These are phyloP conservation scores for Solanum habrochaites DNA, from an alignment of 257 asterid species.

Conservation along the genomic window DNA sequence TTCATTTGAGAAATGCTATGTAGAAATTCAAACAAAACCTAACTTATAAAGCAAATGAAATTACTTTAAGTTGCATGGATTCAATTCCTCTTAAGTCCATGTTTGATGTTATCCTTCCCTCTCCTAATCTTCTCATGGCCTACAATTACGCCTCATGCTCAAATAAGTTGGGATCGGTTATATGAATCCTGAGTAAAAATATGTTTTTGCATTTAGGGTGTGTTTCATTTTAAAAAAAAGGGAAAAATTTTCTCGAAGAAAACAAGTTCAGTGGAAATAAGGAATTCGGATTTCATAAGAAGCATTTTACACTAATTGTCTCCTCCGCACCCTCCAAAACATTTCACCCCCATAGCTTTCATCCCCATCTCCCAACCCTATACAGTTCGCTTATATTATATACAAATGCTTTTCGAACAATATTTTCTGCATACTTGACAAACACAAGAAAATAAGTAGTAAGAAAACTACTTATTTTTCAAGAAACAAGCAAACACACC, in stretches of 20 bases:
- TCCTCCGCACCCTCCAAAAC: not conserved
- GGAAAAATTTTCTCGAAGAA: not conserved
- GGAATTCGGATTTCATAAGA: not conserved
- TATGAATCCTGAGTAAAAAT: not conserved
- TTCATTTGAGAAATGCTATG: not conserved
- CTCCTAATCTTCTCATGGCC: not conserved
- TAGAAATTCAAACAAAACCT: not conserved
- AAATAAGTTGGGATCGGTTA: not conserved
- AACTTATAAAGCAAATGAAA: not conserved
- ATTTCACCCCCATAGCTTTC: not conserved
- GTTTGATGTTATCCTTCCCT: not conserved
- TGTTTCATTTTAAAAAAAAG: not conserved
- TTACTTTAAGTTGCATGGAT: not conserved
- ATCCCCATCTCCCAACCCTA: not conserved
- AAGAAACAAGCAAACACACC: not conserved
- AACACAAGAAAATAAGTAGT: not conserved
- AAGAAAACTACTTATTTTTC: not conserved
- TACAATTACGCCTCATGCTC: not conserved
- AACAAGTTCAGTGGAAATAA: not conserved
- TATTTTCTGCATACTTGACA: not conserved
- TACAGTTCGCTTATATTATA: not conserved
- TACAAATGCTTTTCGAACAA: not conserved
- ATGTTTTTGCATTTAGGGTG: not conserved
- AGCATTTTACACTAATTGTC: not conserved
- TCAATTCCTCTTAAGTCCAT: not conserved